These are phyloP conservation scores for Eucalyptus sp. DNA, from an alignment of 345 rosid species.

Conservation along the genomic window DNA sequence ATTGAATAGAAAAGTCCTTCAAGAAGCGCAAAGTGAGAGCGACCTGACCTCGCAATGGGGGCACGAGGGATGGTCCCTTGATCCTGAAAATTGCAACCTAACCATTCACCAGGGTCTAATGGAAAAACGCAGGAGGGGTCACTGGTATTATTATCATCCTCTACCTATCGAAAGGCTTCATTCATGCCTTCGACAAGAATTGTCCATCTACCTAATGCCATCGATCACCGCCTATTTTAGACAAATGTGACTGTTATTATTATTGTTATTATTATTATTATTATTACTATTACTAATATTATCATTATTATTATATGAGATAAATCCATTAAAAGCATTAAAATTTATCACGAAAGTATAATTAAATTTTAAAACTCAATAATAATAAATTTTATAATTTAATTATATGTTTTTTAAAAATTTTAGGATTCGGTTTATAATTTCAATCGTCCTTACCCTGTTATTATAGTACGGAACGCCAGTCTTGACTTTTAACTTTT, in stretches of 20 bases:
- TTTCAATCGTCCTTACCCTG: fast-evolving
- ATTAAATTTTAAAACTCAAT: fast-evolving
- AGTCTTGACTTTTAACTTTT: no score
- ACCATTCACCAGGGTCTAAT: not conserved
- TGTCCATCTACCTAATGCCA: not conserved
- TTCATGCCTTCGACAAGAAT: not conserved
- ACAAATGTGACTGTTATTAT: not conserved
- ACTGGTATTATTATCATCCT: not conserved
- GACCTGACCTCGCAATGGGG: fast-evolving
- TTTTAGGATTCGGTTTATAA: no score
- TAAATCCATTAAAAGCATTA: no score
- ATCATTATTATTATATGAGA: not conserved
- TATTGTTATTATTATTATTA: fast-evolving
- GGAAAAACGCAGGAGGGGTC: not conserved
- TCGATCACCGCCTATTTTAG: not conserved
- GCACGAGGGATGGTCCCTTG: not conserved
- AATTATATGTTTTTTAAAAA: no score
- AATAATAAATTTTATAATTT: no score
- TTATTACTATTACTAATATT: not conserved
- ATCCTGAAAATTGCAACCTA: not conserved
- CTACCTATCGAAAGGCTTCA: not conserved
- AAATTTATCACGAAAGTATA: no score
- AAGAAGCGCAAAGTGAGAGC: not conserved
- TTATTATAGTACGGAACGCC: no score
- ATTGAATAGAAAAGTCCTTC: not conserved